Evolutionary conservation across 371 early-diverging fungal genomes (phyloP).

Genomic region (Mucor piriformis): DNA sequence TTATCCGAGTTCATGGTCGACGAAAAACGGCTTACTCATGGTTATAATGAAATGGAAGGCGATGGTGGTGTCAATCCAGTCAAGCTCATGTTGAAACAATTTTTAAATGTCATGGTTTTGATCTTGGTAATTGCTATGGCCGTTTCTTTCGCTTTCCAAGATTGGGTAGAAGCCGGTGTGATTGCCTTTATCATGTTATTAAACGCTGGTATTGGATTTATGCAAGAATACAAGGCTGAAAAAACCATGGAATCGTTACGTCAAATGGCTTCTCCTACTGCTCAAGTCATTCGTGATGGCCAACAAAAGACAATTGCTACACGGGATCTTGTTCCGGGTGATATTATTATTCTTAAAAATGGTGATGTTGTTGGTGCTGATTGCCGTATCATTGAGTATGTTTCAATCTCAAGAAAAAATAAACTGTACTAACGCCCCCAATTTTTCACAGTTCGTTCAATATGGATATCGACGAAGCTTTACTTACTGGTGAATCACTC

Average conservation of each 20-base stretch:
- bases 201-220: slow-evolving; percentile 84
- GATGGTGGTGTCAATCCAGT: slow-evolving; percentile 64
- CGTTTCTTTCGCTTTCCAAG: slow-evolving; percentile 63
- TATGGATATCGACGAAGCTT: slow-evolving; percentile 84
- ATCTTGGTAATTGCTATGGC: slow-evolving; percentile 77
- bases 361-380: slow-evolving; percentile 89
- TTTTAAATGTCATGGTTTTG: slow-evolving; percentile 81
- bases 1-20: slow-evolving; percentile 53
- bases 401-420: neutral
- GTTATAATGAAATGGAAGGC: slow-evolving; percentile 72
- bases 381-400: slow-evolving; percentile 68
- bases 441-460: slow-evolving; percentile 52
- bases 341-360: slow-evolving; percentile 77
- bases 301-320: slow-evolving; percentile 64
- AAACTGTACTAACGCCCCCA: neutral
- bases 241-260: slow-evolving; percentile 87
- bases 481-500: slow-evolving; percentile 71
- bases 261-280: slow-evolving; percentile 79
- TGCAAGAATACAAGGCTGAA: slow-evolving; percentile 88
- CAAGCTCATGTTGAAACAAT: slow-evolving; percentile 71
- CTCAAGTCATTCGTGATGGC: slow-evolving; percentile 78
- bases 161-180: slow-evolving; percentile 71
- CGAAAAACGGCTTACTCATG: slow-evolving; percentile 60
- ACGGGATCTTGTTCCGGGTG: slow-evolving; percentile 77
- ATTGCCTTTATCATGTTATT: slow-evolving; percentile 76